These are phyloP conservation scores for Clarireedia paspali DNA, from an alignment of 2,329 filamentous ascomycete genomes.

Conservation along the genomic window DNA sequence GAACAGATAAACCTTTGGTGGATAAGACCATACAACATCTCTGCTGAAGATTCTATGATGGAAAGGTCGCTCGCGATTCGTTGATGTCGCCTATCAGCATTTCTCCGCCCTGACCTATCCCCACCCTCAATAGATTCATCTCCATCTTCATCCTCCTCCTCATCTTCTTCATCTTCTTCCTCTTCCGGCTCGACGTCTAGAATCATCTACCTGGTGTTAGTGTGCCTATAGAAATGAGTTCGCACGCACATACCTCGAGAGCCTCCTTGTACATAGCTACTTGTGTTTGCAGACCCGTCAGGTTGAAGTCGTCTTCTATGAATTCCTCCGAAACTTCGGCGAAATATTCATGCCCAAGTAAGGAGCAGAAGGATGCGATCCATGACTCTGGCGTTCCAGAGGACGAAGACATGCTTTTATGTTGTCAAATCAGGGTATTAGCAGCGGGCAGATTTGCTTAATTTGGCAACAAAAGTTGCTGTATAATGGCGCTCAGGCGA, in stretches of 20 bases:
- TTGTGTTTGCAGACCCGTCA: constrained; percentile 89
- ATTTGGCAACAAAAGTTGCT: no score
- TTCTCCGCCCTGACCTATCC: constrained; percentile 38
- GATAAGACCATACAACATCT: constrained; percentile 95
- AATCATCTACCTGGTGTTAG: constrained; percentile 63
- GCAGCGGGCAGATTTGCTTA: no score
- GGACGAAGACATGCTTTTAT: constrained; percentile 27
- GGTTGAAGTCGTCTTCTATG: constrained; percentile 99
- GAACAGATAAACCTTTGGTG: constrained; percentile 98
- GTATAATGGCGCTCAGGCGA: background rate
- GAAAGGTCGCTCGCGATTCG: constrained; percentile 88
- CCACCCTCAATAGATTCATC: constrained; percentile 59
- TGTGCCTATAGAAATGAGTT: background rate
- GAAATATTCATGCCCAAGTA: constrained; percentile 97
- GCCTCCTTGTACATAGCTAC: constrained; percentile 99
- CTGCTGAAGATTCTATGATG: constrained; percentile 94
- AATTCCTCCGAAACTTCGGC: constrained; percentile 98
- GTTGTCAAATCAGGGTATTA: background rate
- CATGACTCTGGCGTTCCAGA: constrained; percentile 62
- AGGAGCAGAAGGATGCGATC: constrained; percentile 95
- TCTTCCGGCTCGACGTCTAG: constrained; percentile 96
- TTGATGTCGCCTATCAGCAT: constrained; percentile 60
- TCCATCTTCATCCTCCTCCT: constrained; percentile 60
- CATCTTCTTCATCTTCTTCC: constrained; percentile 75
- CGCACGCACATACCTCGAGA: constrained; percentile 54